Percentiles rank a stretch among this genome's conserved stretches.
These are phyloP conservation scores for Fusarium sp. DNA, from an alignment of 2,329 filamentous ascomycete species.

Conservation along the genomic window DNA sequence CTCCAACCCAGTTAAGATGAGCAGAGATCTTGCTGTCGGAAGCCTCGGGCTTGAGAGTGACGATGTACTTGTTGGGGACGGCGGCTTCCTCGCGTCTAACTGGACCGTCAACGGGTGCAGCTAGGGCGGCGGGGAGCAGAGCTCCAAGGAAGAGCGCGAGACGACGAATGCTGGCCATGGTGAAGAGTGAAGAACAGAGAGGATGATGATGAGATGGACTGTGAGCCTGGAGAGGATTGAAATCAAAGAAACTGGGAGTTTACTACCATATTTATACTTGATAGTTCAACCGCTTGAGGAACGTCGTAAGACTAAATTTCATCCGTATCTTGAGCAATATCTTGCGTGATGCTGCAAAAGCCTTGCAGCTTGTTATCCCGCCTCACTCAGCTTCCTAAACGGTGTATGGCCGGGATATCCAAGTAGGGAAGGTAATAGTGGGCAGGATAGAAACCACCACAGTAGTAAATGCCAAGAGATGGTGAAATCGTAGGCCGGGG, in stretches of 20 bases:
- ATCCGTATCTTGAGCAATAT: constrained; percentile 31
- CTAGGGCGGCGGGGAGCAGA: constrained; percentile 49
- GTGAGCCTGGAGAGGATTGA: constrained; percentile 27
- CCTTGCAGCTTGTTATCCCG: constrained; percentile 12
- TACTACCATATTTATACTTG: constrained; percentile 34
- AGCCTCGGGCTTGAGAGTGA: constrained; percentile 68
- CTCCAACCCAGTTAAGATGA: constrained; percentile 62
- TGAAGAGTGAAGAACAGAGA: constrained; percentile 13
- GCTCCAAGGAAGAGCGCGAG: constrained; percentile 49
- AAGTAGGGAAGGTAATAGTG: constrained; percentile 42
- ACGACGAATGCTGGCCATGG: constrained; percentile 48
- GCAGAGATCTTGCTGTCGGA: constrained; percentile 57
- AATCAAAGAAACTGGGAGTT: constrained; percentile 9
- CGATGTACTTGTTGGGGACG: constrained; percentile 61
- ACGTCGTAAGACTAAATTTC: constrained; percentile 4
- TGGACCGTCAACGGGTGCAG: constrained; percentile 40
- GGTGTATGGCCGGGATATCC: constrained; percentile 35
- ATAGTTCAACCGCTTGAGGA: background rate
- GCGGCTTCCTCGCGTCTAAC: constrained; percentile 20
- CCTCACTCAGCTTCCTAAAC: constrained; percentile 41
- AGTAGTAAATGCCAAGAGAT: constrained; percentile 18
- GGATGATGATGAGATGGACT: constrained; percentile 12
- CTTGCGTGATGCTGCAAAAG: constrained; percentile 31
- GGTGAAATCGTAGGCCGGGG: background rate
- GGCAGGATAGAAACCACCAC: constrained; percentile 15